phyloP scores from a whole-genome alignment of 1,284 basidiomycete species.

The Waitea zeae region DNA sequence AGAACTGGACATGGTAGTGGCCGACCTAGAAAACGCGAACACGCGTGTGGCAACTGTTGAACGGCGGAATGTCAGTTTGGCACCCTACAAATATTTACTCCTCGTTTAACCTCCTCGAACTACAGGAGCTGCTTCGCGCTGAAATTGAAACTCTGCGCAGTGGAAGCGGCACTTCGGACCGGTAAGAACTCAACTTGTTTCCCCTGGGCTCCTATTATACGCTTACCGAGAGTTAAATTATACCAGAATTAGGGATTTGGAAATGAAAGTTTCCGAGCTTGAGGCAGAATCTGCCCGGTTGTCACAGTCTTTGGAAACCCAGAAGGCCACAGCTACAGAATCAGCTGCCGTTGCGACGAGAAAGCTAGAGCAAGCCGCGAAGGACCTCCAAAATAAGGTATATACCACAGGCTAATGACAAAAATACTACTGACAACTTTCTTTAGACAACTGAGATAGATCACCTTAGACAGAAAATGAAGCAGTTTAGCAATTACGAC shows the following conservation, averaged over 20 bases:
- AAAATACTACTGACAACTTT: neutral
- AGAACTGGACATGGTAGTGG: conserved; percentile 84
- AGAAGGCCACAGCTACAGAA: conserved; percentile 41
- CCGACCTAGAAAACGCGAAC: conserved; percentile 86
- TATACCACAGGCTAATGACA: neutral
- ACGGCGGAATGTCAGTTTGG: conserved; percentile 60
- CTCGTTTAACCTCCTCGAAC: neutral
- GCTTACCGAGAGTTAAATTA: neutral
- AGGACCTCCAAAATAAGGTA: conserved; percentile 26
- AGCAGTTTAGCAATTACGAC: conserved; percentile 74
- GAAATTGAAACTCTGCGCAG: conserved; percentile 83
- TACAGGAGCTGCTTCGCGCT: conserved; percentile 76
- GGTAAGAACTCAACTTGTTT: neutral
- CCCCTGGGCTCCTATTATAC: neutral
- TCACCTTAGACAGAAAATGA: conserved; percentile 44
- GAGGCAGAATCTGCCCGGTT: conserved; percentile 61
- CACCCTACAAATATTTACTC: neutral
- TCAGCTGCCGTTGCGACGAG: conserved; percentile 30
- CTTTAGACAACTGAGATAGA: neutral
- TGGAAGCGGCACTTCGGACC: conserved; percentile 48
- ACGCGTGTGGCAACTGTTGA: conserved; percentile 85
- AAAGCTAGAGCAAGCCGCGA: conserved; percentile 40
- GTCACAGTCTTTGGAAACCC: conserved; percentile 48
- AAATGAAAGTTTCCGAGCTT: conserved; percentile 52
- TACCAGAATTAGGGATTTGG: conserved; percentile 44